Evolutionary conservation across 805 yeast species (phyloP), one percentile per base, ranked within the genome.

Genomic region (Clavispora asparagi): DNA sequence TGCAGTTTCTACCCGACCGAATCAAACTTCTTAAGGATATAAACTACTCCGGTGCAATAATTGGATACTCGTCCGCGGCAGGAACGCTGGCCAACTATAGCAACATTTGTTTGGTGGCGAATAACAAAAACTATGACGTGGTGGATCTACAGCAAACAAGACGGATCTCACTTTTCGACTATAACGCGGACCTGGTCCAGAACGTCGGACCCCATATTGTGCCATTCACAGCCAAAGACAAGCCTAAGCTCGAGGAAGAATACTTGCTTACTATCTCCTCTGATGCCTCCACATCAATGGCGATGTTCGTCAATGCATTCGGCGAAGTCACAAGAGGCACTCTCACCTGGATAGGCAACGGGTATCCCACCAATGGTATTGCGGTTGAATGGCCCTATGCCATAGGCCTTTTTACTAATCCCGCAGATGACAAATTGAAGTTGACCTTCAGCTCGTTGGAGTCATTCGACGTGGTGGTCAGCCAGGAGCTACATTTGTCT

Each of bases 271-370:
- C 71, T 1, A 62, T 70, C 16, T 55, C 60, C 43, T 59, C 74
- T 1, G 74, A 66, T 35, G 53, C 56, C 6, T 33, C 50, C 7
- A 62, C 67, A 1, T 62, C 74, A 1, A 63, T 71, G 51, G 71
- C 71, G 8, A 70, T 71, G 76, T 68, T 72, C 46, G 61, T 68
- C 25, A 63, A 70, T 45, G 53, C 65, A 0, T 40, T 50, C 13
- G 76, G 76, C 1, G 73, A 71, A 44, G 74, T 65, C 3, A 68
- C 73, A 1, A 52, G 75, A 46, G 75, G 76, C 4, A 72, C 75
- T 2, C 48, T 72, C 16, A 55, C 69, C 9, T 70, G 76, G 73
- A 46, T 60, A 0, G 63, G 57, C 13, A 42, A 50, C 5, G 74
- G 74, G 4, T 68, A 66, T 40, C 74, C 75, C 6, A 51, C 57